These are phyloP conservation scores for Curvularia hawaiiensis DNA, from an alignment of 2,329 filamentous ascomycete species.

Conservation along the genomic window DNA sequence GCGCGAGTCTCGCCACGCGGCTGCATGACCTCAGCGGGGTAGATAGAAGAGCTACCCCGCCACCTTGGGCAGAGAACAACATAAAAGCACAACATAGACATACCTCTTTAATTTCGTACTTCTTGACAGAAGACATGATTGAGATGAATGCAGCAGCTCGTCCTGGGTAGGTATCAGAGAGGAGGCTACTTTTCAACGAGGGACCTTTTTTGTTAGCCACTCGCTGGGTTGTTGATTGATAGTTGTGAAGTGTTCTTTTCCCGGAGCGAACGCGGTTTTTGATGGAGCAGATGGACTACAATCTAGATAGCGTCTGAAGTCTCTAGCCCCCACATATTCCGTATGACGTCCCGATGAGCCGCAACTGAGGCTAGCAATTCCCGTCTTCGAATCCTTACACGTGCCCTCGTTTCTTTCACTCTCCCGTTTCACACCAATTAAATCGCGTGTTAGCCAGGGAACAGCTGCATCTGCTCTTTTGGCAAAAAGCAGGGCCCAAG, in stretches of 20 bases:
- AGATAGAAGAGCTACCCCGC: slow-evolving; percentile 19
- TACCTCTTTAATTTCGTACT: slow-evolving; percentile 46
- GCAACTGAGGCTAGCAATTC: slow-evolving; percentile 15
- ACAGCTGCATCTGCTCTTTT: neutral
- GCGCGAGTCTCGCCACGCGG: slow-evolving; percentile 7
- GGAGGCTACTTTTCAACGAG: slow-evolving; percentile 16
- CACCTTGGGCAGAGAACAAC: neutral
- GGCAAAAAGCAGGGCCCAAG: neutral
- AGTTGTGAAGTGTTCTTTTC: slow-evolving; percentile 11
- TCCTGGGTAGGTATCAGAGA: slow-evolving; percentile 14
- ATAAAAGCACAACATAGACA: slow-evolving; percentile 14
- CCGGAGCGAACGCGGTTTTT: slow-evolving; percentile 23
- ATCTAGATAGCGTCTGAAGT: slow-evolving; percentile 37
- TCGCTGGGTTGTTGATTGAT: slow-evolving; percentile 10
- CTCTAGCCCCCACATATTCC: slow-evolving; percentile 26
- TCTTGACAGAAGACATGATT: slow-evolving; percentile 39
- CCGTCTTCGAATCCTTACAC: neutral
- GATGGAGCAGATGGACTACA: slow-evolving; percentile 33
- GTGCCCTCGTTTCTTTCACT: neutral
- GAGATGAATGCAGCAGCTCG: neutral
- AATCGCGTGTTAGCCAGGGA: neutral
- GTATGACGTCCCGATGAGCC: slow-evolving; percentile 39
- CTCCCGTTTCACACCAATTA: neutral
- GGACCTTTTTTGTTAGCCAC: slow-evolving; percentile 20
- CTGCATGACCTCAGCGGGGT: slow-evolving; percentile 32